Evolutionary conservation across 73 alveolate genomes (phyloP).

Genomic region (Paramecium sonneborni): DNA sequence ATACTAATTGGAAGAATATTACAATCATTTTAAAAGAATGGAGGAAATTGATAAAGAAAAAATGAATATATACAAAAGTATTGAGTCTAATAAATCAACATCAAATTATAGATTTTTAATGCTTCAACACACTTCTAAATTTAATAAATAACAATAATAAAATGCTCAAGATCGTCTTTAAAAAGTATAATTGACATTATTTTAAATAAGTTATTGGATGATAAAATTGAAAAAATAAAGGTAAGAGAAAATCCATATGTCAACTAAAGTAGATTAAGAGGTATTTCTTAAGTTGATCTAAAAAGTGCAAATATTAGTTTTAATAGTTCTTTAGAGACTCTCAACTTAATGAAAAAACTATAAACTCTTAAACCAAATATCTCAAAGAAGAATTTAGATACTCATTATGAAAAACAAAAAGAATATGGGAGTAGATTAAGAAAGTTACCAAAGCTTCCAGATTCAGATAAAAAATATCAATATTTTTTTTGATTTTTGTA

Average conservation of each 20-base stretch:
- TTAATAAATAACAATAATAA: neutral
- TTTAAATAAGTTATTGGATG: neutral
- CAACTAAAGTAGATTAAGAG: neutral
- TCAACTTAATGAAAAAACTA: neutral
- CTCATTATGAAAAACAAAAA: neutral
- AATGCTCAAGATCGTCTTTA: neutral
- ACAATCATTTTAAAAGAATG: neutral
- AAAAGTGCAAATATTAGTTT: neutral
- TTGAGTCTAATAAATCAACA: neutral
- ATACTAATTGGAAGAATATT: conserved; percentile 6
- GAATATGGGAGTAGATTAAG: neutral
- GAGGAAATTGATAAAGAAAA: conserved; percentile 4
- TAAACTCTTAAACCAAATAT: neutral
- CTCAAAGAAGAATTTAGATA: neutral
- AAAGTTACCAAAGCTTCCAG: neutral
- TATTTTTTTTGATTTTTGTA: neutral
- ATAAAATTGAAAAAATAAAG: conserved; percentile 14
- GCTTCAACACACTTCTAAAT: conserved; percentile 32
- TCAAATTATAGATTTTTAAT: neutral
- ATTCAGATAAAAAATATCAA: neutral
- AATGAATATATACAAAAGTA: neutral
- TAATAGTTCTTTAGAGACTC: neutral
- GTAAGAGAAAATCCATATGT: neutral
- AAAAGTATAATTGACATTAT: neutral
- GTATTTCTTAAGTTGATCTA: neutral